These are phyloP conservation scores for Phaeophleospora eucalypticola DNA, from an alignment of 2,329 filamentous ascomycete species.

Conservation along the genomic window DNA sequence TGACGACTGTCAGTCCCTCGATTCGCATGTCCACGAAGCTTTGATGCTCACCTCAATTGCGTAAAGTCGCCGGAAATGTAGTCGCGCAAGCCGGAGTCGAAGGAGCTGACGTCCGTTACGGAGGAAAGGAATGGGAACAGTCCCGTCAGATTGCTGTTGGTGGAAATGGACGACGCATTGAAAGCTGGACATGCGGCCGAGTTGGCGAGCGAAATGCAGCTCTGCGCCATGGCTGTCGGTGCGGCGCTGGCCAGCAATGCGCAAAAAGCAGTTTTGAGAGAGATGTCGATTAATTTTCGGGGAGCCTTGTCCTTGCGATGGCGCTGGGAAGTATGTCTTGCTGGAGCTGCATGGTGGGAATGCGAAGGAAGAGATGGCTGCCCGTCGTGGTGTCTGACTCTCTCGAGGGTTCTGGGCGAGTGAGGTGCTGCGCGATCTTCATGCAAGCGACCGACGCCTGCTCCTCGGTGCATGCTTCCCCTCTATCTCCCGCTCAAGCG, in stretches of 20 bases:
- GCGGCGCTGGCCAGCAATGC: conserved; percentile 26
- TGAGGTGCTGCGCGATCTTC: neutral
- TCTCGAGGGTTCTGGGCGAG: neutral
- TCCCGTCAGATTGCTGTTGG: conserved; percentile 52
- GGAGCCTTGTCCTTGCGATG: conserved; percentile 2
- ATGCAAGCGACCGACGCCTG: neutral
- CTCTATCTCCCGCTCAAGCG: neutral
- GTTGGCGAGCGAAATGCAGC: conserved; percentile 64
- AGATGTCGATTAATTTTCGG: conserved; percentile 11
- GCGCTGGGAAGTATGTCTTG: conserved; percentile 8
- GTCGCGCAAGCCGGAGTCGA: conserved; percentile 68
- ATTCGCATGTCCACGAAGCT: neutral
- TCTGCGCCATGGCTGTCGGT: conserved; percentile 36
- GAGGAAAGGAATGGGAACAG: conserved; percentile 76
- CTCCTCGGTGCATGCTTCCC: neutral
- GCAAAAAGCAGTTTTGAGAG: conserved; percentile 13
- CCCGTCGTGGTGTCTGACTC: neutral
- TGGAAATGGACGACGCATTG: conserved; percentile 66
- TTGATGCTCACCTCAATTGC: conserved; percentile 63
- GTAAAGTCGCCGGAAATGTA: conserved; percentile 76
- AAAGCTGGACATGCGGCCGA: conserved; percentile 72
- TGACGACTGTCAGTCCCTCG: conserved; percentile 32
- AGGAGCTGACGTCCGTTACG: conserved; percentile 70
- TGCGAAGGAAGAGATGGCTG: neutral
- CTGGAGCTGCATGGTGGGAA: conserved; percentile 12